These are phyloP conservation scores for Lyophyllum semitale DNA, from an alignment of 768 basidiomycete species.

Conservation along the genomic window DNA sequence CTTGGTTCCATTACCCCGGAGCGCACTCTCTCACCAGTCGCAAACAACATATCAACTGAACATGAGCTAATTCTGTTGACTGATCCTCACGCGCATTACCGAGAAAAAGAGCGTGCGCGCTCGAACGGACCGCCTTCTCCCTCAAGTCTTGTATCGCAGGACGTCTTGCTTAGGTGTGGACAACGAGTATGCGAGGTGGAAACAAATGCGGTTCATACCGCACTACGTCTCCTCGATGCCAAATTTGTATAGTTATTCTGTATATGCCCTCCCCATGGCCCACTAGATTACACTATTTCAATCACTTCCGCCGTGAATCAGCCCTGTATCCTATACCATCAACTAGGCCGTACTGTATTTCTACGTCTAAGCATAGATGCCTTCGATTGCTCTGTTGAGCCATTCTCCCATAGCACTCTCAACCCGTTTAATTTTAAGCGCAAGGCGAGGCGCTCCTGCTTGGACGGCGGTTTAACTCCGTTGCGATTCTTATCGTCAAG, in stretches of 20 bases:
- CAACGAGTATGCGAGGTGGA: conserved; percentile 67
- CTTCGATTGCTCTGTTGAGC: neutral
- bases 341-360: neutral
- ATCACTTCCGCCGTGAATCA: neutral
- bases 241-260: conserved; percentile 43
- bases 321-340: neutral
- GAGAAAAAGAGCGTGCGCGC: conserved; percentile 39
- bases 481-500: conserved; percentile 24
- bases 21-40: conserved; percentile 35
- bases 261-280: neutral
- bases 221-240: conserved; percentile 71
- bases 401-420: conserved; percentile 7
- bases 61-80: conserved; percentile 43
- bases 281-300: conserved; percentile 2
- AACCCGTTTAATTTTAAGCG: conserved; percentile 34
- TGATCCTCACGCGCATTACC: conserved; percentile 57
- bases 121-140: conserved; percentile 34
- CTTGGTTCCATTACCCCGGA: conserved; percentile 52
- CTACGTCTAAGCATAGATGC: neutral
- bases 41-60: conserved; percentile 15
- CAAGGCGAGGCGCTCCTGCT: conserved; percentile 35
- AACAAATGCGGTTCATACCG: conserved; percentile 73
- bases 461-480: conserved; percentile 25
- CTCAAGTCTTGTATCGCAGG: conserved; percentile 59
- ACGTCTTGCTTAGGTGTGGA: conserved; percentile 64